A percentile compares a stretch with the other conserved stretches of the same genome.
Conservation (phyloP, 2,329 filamentous ascomycete species). For the Rutstroemia sp. region DNA sequence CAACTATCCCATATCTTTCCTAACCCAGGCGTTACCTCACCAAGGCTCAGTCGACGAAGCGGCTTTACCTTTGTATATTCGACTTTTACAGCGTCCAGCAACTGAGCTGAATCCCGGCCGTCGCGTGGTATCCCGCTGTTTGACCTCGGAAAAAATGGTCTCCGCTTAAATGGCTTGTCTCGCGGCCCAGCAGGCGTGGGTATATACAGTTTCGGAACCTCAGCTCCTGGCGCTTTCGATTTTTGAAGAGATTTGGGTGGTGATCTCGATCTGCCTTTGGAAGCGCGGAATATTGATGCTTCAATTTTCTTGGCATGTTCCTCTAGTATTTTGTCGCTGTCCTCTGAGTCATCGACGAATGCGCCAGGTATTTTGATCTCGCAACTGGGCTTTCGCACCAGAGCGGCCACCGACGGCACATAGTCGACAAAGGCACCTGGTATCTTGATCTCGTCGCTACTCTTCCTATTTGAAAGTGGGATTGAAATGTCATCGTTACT, state of each 20-base stretch:
- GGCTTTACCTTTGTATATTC: constrained; percentile 1
- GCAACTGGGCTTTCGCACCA: neutral
- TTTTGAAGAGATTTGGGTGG: neutral
- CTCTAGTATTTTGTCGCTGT: constrained; percentile 15
- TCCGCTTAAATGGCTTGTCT: neutral
- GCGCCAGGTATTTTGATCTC: constrained; percentile 18
- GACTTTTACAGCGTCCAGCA: neutral
- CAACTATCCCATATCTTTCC: constrained; percentile 16
- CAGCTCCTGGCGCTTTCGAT: neutral
- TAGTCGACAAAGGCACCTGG: constrained; percentile 1
- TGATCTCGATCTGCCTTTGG: neutral
- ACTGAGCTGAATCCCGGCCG: constrained; percentile 1
- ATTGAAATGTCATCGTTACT: neutral
- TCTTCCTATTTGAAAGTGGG: neutral
- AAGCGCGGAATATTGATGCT: neutral
- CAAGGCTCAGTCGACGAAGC: constrained; percentile 20
- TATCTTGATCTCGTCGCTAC: constrained; percentile 1
- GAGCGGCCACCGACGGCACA: neutral
- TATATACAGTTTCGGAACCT: neutral
- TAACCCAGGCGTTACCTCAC: constrained; percentile 15
- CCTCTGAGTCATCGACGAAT: constrained; percentile 11
- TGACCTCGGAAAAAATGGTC: neutral
- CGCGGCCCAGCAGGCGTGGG: neutral
- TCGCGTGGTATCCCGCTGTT: neutral
- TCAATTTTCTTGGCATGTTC: constrained; percentile 20